Conservation (phyloP, 2,329 filamentous ascomycete species). For the Cladosporium sp. region DNA sequence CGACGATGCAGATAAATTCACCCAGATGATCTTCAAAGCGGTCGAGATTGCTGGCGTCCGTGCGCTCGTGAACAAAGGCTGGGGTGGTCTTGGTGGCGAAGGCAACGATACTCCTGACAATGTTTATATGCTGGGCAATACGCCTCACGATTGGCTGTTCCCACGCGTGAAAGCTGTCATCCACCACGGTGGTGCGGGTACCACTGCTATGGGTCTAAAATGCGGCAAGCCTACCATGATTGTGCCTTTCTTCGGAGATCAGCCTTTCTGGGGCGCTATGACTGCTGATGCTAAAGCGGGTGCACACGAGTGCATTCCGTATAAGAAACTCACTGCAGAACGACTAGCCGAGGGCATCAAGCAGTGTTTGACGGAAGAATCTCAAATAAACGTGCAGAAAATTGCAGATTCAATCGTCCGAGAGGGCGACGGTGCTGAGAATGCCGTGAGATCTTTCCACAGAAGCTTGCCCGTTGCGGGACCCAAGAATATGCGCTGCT, state of each 20-base stretch:
- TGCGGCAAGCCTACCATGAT: constrained; percentile 69
- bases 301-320: constrained; percentile 58
- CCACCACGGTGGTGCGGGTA: constrained; percentile 65
- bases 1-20: constrained; percentile 67
- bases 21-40: constrained; percentile 66
- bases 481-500: constrained; percentile 55
- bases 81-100: constrained; percentile 44
- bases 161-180: constrained; percentile 51
- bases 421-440: constrained; percentile 63
- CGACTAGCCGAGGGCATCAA: constrained; percentile 66
- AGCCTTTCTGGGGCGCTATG: constrained; percentile 73
- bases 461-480: constrained; percentile 49
- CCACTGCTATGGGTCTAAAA: constrained; percentile 68
- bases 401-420: constrained; percentile 61
- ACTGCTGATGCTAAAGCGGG: constrained; percentile 60
- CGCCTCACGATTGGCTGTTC: constrained; percentile 57
- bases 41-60: constrained; percentile 49
- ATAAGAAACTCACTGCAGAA: constrained; percentile 61
- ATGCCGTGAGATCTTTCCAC: constrained; percentile 65
- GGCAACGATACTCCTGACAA: constrained; percentile 36
- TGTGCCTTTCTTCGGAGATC: constrained; percentile 75
- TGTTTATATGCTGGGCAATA: constrained; percentile 51
- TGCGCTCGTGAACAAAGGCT: constrained; percentile 52
- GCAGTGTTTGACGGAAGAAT: constrained; percentile 60
- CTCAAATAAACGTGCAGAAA: constrained; percentile 51